Percentiles rank a stretch among this genome's conserved stretches.
phyloP scores from a whole-genome alignment of 495 filamentous ascomycete species.

The Staphylotrichum longicolle region DNA sequence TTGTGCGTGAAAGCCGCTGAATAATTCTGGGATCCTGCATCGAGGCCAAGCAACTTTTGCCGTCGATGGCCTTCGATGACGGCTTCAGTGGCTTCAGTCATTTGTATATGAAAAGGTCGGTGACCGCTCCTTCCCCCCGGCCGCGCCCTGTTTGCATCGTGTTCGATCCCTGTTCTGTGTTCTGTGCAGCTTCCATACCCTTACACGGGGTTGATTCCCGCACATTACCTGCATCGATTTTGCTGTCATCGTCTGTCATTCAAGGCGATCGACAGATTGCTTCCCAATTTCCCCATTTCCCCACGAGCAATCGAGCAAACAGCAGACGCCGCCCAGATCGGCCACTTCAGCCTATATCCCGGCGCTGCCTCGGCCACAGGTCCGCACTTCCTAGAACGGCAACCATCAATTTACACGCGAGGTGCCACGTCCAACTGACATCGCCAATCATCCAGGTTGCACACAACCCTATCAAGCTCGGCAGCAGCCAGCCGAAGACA shows the following conservation, averaged over 20 bases:
- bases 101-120: conserved; percentile 7
- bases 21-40: conserved; percentile 11
- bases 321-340: conserved; percentile 18
- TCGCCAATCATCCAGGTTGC: conserved; percentile 19
- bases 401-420: conserved; percentile 28
- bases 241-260: too few species aligned
- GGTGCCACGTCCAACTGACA: conserved; percentile 9
- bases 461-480: neutral
- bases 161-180: neutral
- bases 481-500: neutral
- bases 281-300: neutral
- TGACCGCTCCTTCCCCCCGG: neutral
- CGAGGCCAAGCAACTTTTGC: neutral
- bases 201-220: neutral
- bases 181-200: neutral
- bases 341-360: conserved; percentile 35
- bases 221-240: neutral
- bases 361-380: conserved; percentile 9
- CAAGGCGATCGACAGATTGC: too few species aligned
- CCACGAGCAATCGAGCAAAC: conserved; percentile 7
- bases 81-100: neutral
- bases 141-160: conserved; percentile 1
- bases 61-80: neutral
- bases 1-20: conserved; percentile 34
- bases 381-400: conserved; percentile 33